These are phyloP conservation scores for Colletotrichum simmondsii DNA, from an alignment of 2,329 filamentous ascomycete species.

Conservation along the genomic window DNA sequence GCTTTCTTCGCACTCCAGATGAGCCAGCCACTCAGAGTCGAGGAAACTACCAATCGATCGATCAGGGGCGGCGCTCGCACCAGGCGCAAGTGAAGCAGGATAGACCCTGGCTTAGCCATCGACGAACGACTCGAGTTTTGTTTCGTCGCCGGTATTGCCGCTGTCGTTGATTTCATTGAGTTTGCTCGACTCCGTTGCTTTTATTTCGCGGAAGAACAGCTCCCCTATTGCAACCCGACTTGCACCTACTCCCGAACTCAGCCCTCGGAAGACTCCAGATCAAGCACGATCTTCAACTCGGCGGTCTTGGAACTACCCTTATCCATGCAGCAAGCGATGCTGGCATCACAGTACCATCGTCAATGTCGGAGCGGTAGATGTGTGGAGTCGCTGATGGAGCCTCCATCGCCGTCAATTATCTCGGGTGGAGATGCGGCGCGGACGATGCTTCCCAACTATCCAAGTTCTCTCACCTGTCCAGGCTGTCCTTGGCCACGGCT, in stretches of 20 bases:
- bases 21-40: constrained; percentile 15
- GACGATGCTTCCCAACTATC: neutral
- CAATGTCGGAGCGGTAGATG: constrained; percentile 19
- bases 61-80: constrained; percentile 17
- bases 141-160: neutral
- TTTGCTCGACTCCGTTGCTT: neutral
- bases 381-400: constrained; percentile 17
- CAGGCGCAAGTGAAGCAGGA: constrained; percentile 1
- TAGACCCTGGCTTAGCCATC: constrained; percentile 5
- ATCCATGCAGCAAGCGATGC: constrained; percentile 7
- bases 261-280: constrained; percentile 10
- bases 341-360: constrained; percentile 9
- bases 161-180: neutral
- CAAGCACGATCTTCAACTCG: constrained; percentile 21
- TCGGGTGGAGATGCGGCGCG: constrained; percentile 20
- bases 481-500: neutral
- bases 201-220: neutral
- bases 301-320: constrained; percentile 5
- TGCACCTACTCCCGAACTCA: no score
- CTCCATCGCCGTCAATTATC: constrained; percentile 17
- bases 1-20: constrained; percentile 7
- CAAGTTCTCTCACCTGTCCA: no score
- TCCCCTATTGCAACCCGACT: neutral
- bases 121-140: neutral
- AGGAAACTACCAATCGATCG: neutral